Base-by-base conservation (phyloP, 805 yeast species). In the Kurtzmaniella fragi region DNA sequence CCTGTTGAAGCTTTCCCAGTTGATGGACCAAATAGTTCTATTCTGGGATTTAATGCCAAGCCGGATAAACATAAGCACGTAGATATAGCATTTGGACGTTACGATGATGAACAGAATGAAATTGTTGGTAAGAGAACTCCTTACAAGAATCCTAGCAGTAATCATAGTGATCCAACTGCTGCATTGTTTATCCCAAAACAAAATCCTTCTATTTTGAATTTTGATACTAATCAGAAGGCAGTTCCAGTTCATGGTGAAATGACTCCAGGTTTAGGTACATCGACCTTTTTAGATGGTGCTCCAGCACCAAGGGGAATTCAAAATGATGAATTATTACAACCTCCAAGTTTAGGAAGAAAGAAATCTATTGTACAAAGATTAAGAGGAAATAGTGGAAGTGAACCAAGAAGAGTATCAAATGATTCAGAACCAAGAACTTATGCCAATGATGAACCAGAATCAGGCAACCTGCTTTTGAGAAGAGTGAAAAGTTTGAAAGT, bases 1-100 rank as follows among this genome's bases (percentile, higher is more conserved):
- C 99, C 99, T 4, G 96, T 93, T 12, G 70, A 79, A 67, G 99
- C 99, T 0, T 93, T 91, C 73, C 96, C 97, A 0, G 85, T 75
- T 5, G 95, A 91, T 62, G 97, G 98, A 0, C 96, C 98, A 46
- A 93, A 93, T 63, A 84, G 78, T 54, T 75, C 91, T 5, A 80
- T 91, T 44, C 77, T 77, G 49, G 95, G 95, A 17, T 67, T 75
- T 43, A 79, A 77, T 20, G 76, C 78, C 23, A 56, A 62, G 26
- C 61, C 68, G 38, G 66, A 79, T 43, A 58, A 60, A 34, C 52
- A 57, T 33, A 62, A 82, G 30, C 81, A 82, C 35, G 71, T 83
- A 53, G 81, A 86, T 57, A 73, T 78, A 54, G 88, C 90, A 3
- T 84, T 88, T 58, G 97, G 97, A 14, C 78, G 64, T 34, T 67